Conservation (phyloP, 106 monocot genomes). For the Dendrobium huoshanense region DNA sequence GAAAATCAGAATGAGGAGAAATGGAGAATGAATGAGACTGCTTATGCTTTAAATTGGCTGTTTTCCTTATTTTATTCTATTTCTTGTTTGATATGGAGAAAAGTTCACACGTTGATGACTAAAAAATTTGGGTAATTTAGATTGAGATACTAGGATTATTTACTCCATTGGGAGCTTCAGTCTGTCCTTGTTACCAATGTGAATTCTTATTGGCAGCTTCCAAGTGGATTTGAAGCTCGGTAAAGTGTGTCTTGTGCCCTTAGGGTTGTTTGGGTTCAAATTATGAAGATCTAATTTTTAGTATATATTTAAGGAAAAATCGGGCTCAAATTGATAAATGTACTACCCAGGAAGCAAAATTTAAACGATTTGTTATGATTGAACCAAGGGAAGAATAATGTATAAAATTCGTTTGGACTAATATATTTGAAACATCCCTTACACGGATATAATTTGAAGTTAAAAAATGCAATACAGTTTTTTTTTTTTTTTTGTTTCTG, state of each 20-base stretch:
- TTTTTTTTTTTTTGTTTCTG: background rate
- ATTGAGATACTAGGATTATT: background rate
- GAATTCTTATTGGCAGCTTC: background rate
- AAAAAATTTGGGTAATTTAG: background rate
- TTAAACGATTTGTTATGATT: too few relatives aligned
- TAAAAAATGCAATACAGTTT: background rate
- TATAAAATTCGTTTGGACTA: background rate
- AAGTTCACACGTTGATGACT: background rate
- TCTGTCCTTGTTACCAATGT: background rate
- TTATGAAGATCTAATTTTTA: background rate
- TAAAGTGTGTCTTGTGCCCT: background rate
- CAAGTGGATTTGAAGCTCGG: background rate
- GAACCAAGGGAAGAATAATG: too few relatives aligned
- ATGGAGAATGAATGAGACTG: background rate
- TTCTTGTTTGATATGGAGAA: background rate
- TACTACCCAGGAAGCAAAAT: too few relatives aligned
- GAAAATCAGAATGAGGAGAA: background rate
- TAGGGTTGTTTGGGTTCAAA: background rate
- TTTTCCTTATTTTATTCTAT: background rate
- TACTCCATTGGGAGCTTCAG: background rate
- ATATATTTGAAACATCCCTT: background rate
- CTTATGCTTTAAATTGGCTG: background rate
- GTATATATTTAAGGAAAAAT: background rate
- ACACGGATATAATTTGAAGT: background rate
- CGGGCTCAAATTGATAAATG: too few relatives aligned